Evolutionary conservation across 345 rosid species (phyloP), one percentile per base, ranked within the genome.

Genomic region (Psidium friedrichsthalianum): DNA sequence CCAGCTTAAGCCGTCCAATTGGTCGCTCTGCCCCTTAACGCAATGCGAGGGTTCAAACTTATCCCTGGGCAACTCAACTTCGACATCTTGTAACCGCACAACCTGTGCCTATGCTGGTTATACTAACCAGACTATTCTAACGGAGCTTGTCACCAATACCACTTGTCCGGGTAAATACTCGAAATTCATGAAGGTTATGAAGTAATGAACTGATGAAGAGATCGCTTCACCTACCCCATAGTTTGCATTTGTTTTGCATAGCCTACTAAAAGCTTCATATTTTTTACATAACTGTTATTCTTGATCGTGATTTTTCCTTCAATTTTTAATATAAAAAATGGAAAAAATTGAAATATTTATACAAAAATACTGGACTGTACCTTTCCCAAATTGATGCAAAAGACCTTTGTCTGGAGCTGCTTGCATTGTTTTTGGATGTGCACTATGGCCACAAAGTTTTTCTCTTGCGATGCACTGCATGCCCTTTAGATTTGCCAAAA

Each of bases 31-130:
- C 87, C 94, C 96, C 25, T 57, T 93, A 7, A 57, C 90, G 94
- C 90, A 16, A 81, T 96, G 99, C 74, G 86, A 44, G 74, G 94
- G 89, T 54, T 85, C 93, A 12, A 86, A 36, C 80, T 83, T 94
- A 84, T 51, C 74, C 52, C 27, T 96, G 14, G 89, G 98, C 83
- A 89, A 91, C 89, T 82, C 93, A 51, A 80, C 94, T 4, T 83
- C 9, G 10, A 54, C 84, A 27, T 61, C 88, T 82, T 96, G 98
- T 84, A 90, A 81, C 84, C 84, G 54, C 74, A 87, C 94, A 25
- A 85, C 92, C 59, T 97, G 99, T 51, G 85, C 93, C 82, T 97
- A 97, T 83, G 92, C 98, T 81, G 99, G 99, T 57, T 95, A 87
- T 88, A 61, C 82, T 18, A 87, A 83, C 85, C 86, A 89, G 85